Evolutionary conservation across 2,329 filamentous ascomycete genomes (phyloP).

Genomic region (Exophiala sp.): DNA sequence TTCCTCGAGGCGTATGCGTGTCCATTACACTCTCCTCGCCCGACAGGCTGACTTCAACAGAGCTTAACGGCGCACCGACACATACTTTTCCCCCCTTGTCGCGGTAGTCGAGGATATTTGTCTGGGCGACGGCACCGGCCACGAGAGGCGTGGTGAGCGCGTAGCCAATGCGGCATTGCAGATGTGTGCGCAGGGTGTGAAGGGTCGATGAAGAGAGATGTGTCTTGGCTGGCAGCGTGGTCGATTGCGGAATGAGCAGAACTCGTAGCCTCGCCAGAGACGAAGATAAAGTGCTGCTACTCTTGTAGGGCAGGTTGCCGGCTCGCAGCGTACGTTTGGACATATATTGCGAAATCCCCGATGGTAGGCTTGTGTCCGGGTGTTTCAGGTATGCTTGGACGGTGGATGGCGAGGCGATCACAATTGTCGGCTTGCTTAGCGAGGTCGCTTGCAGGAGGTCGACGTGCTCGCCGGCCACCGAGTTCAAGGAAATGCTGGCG

Average conservation of each 20-base stretch:
- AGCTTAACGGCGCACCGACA: constrained; percentile 76
- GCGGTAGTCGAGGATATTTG: constrained; percentile 80
- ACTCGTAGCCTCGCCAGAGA: constrained; percentile 60
- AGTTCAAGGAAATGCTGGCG: constrained; percentile 79
- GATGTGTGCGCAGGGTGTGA: constrained; percentile 75
- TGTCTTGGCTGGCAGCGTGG: constrained; percentile 54
- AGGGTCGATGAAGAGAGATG: constrained; percentile 63
- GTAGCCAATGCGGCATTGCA: constrained; percentile 73
- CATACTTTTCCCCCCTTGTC: constrained; percentile 39
- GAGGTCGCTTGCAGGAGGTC: constrained; percentile 71
- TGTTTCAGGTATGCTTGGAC: constrained; percentile 59
- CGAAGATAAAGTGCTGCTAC: constrained; percentile 41
- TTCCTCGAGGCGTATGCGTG: constrained; percentile 48
- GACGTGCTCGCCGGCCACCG: constrained; percentile 67
- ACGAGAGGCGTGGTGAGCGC: constrained; percentile 74
- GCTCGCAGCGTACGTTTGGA: constrained; percentile 46
- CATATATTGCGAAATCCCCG: constrained; percentile 16
- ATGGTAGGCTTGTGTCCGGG: constrained; percentile 40
- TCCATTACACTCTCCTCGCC: constrained; percentile 33
- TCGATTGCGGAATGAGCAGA: constrained; percentile 70
- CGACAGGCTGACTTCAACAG: constrained; percentile 66
- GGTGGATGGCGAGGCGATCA: constrained; percentile 52
- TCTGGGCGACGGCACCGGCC: constrained; percentile 86
- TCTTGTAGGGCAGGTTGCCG: constrained; percentile 57
- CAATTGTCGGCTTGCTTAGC: constrained; percentile 62